Percentiles rank a stretch among this genome's conserved stretches.
phyloP scores from a whole-genome alignment of 768 basidiomycete species.

The Lepiota venenata region DNA sequence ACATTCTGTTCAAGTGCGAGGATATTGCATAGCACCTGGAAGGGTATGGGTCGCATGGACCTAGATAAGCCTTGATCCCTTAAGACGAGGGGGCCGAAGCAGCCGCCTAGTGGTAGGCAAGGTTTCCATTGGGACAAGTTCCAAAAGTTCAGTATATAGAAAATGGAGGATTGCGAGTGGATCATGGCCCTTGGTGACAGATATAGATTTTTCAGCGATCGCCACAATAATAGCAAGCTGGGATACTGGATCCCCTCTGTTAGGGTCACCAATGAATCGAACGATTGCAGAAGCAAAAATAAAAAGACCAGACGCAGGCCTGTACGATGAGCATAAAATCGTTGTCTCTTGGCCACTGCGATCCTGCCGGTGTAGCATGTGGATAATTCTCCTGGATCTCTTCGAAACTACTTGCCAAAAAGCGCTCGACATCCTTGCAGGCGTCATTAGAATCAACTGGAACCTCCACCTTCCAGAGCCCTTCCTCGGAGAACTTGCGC shows the following conservation, averaged over 20 bases:
- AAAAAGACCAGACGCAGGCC: neutral
- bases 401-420: neutral
- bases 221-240: neutral
- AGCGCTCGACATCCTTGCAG: neutral
- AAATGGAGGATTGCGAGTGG: neutral
- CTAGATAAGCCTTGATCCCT: neutral
- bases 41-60: neutral
- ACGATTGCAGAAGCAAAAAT: neutral
- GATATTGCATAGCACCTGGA: neutral
- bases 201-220: neutral
- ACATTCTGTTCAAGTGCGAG: neutral
- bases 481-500: neutral
- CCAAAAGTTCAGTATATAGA: constrained; percentile 1
- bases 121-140: neutral
- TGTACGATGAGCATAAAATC: neutral
- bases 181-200: neutral
- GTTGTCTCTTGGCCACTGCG: neutral
- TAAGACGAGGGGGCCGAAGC: neutral
- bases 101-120: neutral
- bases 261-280: neutral
- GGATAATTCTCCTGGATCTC: neutral
- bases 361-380: neutral
- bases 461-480: neutral
- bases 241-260: neutral
- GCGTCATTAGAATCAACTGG: neutral